A percentile compares a stretch with the other conserved stretches of the same genome.
Conservation (phyloP, 176 grass and related monocot genomes). For the Dendrocalamus sinicus region DNA sequence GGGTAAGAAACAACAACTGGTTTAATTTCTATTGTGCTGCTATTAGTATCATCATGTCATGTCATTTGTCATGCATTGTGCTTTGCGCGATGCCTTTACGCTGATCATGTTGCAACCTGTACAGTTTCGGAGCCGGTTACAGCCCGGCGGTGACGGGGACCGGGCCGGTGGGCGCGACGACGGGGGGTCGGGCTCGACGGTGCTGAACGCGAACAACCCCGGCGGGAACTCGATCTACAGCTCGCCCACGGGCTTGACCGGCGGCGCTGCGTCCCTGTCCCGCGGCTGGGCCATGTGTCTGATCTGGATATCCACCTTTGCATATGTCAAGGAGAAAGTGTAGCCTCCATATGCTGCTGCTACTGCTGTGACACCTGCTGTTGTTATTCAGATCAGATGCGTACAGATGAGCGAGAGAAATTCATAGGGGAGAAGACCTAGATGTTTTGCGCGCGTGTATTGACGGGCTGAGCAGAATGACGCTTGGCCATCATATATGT, state of each 20-base stretch:
- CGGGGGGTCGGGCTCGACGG: constrained; percentile 60
- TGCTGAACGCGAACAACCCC: constrained; percentile 68
- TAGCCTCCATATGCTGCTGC: constrained; percentile 26
- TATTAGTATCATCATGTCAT: background rate
- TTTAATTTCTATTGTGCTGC: background rate
- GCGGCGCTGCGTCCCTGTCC: constrained; percentile 41
- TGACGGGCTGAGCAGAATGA: constrained; percentile 34
- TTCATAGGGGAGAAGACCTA: constrained; percentile 34
- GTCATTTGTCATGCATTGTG: background rate
- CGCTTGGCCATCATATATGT: constrained; percentile 30
- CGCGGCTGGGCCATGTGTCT: constrained; percentile 52
- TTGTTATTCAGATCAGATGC: constrained; percentile 13
- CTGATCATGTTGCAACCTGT: background rate
- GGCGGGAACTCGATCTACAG: constrained; percentile 62
- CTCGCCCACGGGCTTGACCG: constrained; percentile 48
- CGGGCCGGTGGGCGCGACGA: constrained; percentile 34
- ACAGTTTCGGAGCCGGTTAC: constrained; percentile 50
- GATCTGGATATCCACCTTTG: constrained; percentile 60
- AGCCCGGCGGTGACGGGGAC: constrained; percentile 51
- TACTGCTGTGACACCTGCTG: background rate
- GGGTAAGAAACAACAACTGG: constrained; percentile 41
- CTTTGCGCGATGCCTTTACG: background rate
- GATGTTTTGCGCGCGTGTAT: constrained; percentile 40
- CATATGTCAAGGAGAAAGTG: constrained; percentile 52
- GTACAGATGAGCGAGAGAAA: constrained; percentile 41